A percentile compares a stretch with the other conserved stretches of the same genome.
phyloP scores from a whole-genome alignment of 2,329 filamentous ascomycete species.

The Fusarium multiceps region DNA sequence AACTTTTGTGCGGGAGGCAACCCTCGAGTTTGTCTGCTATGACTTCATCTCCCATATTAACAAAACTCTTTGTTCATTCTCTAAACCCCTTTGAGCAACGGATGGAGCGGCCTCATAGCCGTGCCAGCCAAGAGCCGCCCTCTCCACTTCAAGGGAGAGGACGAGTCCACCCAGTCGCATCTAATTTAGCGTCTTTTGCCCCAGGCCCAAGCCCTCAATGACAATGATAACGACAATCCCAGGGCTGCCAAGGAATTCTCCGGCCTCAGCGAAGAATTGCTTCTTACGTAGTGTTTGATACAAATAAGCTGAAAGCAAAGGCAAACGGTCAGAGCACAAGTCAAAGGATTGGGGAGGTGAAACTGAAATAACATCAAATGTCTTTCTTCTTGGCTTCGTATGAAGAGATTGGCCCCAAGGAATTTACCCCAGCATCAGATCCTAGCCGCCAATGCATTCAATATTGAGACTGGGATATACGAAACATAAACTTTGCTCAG shows the following conservation, averaged over 20 bases:
- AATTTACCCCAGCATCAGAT: conserved; percentile 15
- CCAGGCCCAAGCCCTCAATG: neutral
- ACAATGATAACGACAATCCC: neutral
- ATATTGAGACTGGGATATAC: conserved; percentile 24
- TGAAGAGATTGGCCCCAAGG: conserved; percentile 31
- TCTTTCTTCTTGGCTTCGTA: conserved; percentile 14
- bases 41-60: neutral
- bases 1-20: neutral
- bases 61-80: neutral
- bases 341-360: neutral
- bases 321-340: neutral
- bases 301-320: neutral
- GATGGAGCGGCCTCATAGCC: conserved; percentile 34
- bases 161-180: conserved; percentile 17
- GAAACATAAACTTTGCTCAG: conserved; percentile 15
- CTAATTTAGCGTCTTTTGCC: conserved; percentile 24
- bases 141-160: conserved; percentile 37
- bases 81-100: conserved; percentile 7
- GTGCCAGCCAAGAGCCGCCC: conserved; percentile 17
- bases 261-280: conserved; percentile 26
- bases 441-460: conserved; percentile 13
- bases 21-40: neutral
- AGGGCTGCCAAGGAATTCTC: conserved; percentile 21
- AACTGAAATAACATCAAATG: conserved; percentile 6
- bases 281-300: conserved; percentile 12